Base-by-base conservation (phyloP, 2,329 filamentous ascomycete genomes). In the Claviceps maximensis region DNA sequence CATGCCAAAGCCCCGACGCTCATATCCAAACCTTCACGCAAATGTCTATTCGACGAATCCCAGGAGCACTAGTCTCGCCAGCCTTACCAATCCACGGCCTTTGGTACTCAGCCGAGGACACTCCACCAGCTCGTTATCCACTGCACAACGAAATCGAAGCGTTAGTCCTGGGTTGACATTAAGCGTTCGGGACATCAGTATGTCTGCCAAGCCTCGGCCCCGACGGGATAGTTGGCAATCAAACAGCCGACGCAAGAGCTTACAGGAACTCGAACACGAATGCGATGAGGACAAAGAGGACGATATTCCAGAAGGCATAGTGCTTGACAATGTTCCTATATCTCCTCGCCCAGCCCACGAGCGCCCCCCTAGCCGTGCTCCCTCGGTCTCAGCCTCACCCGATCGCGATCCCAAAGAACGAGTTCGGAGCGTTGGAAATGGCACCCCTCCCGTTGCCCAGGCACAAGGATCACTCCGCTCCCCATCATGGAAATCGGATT, bases 261-360 rank as follows among this genome's bases (percentile, higher is more conserved):
- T 79, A 1, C 70, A 82, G 55, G 81, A 90, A 61, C 72, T 89
- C 51, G 87, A 93, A 64, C 78, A 80, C 52, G 87, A 91, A 63
- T 90, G 78, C 56, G 82, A 88, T 59, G 80, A 84, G 50, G 85
- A 90, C 59, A 84, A 89, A 52, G 83, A 80, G 51, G 84, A 83
- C 52, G 86, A 89, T 61, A 83, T 93, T 31, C 87, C 87, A 0
- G 86, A 90, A 27, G 86, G 87, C 52, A 78, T 87, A 25, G 77
- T 89, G 51, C 77, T 93, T 47, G 86, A 88, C 69, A 93, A 93
- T 58, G 83, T 93, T 2, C 87, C 87, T 5, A 80, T 93, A 47
- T 90, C 87, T 0, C 87, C 87, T n/a, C 75, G 82, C 2, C 81
- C 80, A 1, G 71, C 72, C 1, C 71, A 71, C 25, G 79, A 83